These are phyloP conservation scores for Floccularia luteovirens DNA, from an alignment of 768 basidiomycete species.

Conservation along the genomic window DNA sequence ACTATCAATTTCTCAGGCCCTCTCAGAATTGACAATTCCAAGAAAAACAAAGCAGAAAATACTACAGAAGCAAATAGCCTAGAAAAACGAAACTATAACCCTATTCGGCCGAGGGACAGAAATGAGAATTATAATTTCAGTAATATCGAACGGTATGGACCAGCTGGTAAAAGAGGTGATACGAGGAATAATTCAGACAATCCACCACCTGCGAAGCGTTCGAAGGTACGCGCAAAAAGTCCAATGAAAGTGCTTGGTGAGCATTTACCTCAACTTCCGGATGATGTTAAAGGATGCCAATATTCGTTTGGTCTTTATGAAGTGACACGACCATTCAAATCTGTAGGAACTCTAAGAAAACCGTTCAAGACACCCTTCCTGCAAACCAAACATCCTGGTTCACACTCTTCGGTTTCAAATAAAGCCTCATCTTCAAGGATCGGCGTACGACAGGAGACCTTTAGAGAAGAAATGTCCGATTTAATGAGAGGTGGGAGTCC, in stretches of 20 bases:
- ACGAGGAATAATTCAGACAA: no score
- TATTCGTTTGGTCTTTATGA: background rate
- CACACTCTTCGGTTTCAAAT: no score
- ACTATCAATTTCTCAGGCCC: slow-evolving; percentile 11
- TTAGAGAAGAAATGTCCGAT: background rate
- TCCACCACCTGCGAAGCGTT: background rate
- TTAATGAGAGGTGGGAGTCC: background rate
- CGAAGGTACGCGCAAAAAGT: background rate
- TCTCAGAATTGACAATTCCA: background rate
- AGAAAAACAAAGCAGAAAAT: background rate
- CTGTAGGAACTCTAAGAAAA: slow-evolving; percentile 32
- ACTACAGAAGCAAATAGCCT: background rate
- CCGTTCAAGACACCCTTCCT: slow-evolving; percentile 43
- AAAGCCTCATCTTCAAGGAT: background rate
- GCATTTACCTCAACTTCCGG: slow-evolving; percentile 22
- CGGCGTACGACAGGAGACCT: background rate
- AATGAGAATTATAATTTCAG: background rate
- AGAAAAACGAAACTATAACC: background rate
- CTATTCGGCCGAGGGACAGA: background rate
- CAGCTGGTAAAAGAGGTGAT: no score
- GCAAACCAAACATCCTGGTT: slow-evolving; percentile 23
- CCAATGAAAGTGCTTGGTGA: background rate
- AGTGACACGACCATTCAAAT: slow-evolving; percentile 43
- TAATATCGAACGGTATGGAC: no score
- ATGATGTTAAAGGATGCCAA: slow-evolving; percentile 7